Evolutionary conservation across 2,329 filamentous ascomycete genomes (phyloP), one percentile per base, ranked within the genome.

Genomic region (Xylariaceae sp.): DNA sequence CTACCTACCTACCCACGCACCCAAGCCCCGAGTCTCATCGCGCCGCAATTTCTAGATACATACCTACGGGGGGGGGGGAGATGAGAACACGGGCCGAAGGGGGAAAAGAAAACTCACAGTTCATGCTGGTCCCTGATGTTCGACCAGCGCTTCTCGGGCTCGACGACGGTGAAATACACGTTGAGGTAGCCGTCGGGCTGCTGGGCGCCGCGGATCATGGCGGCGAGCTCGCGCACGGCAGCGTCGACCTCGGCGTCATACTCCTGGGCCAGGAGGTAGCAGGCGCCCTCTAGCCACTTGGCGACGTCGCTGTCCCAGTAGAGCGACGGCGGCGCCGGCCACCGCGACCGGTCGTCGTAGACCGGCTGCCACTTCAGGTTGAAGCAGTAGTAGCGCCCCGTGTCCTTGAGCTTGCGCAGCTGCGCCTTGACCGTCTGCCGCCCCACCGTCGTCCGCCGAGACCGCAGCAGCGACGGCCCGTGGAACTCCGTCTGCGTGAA

Each of bases 211-310:
- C 77, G 65, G 10, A 87, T 85, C 78, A 83, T 86, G 0, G 75
- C 72, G 0, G 84, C 82, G n/a, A 87, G 67, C 52, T 87, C 81
- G 26, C 78, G 68, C 0, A 86, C 74, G 0, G 83, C 81, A 1
- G 67, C 68, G 51, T 81, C 77, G 50, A 85, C 71, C 43, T 79
- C 74, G 0, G 69, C 65, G 54, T 82, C 75, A 18, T 77, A 70
- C 14, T 75, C 59, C 44, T 74, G 69, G 23, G 63, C 65, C 7
- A 84, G 70, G 60, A 84, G 79, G 60, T 87, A 86, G 58, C 82
- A 85, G 2, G 82, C 83, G 0, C 79, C 83, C 69, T 87, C 84
- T 48, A 86, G 83, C 81, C 83, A 86, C 69, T 87, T 87, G 10
- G 77, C 83, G 75, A 71, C 65, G 48, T 73, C 72, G 61, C 74